A percentile compares a stretch with the other conserved stretches of the same genome.
Evolutionary conservation across 306 rosid genomes (phyloP).

Genomic region (Crotalaria pallida): DNA sequence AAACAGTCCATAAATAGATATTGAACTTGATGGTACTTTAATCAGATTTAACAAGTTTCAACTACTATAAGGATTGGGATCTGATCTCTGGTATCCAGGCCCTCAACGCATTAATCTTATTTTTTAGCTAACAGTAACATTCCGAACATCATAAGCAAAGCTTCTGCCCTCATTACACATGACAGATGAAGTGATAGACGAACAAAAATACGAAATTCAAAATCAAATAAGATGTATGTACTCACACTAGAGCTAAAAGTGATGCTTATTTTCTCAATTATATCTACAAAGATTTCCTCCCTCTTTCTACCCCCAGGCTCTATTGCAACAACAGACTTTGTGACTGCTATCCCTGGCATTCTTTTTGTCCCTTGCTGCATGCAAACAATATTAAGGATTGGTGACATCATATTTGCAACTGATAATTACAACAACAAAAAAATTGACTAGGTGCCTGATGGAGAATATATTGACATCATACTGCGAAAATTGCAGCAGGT

Average conservation of each 20-base stretch:
- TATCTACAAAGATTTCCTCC: constrained; percentile 88
- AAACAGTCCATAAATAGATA: neutral
- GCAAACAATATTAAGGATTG: constrained; percentile 28
- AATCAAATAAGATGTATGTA: constrained; percentile 24
- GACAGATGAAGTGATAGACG: constrained; percentile 7
- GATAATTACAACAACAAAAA: constrained; percentile 6
- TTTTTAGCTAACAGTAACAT: constrained; percentile 14
- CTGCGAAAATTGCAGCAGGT: constrained; percentile 59
- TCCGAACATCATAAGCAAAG: constrained; percentile 15
- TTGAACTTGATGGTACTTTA: constrained; percentile 1
- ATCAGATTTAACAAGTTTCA: constrained; percentile 18
- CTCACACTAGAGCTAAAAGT: constrained; percentile 88
- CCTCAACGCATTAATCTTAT: neutral
- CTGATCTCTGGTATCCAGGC: constrained; percentile 13
- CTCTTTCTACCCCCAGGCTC: constrained; percentile 81
- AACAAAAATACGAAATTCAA: constrained; percentile 1
- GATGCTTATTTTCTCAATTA: constrained; percentile 89
- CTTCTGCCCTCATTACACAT: constrained; percentile 6
- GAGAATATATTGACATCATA: constrained; percentile 26
- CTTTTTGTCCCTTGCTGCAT: constrained; percentile 76
- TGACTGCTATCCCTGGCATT: constrained; percentile 89
- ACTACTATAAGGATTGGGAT: constrained; percentile 10
- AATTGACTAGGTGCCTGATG: neutral
- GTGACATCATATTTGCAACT: neutral
- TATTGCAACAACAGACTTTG: constrained; percentile 80